Evolutionary conservation across 768 basidiomycete genomes (phyloP).

Genomic region (Obba rivulosa): DNA sequence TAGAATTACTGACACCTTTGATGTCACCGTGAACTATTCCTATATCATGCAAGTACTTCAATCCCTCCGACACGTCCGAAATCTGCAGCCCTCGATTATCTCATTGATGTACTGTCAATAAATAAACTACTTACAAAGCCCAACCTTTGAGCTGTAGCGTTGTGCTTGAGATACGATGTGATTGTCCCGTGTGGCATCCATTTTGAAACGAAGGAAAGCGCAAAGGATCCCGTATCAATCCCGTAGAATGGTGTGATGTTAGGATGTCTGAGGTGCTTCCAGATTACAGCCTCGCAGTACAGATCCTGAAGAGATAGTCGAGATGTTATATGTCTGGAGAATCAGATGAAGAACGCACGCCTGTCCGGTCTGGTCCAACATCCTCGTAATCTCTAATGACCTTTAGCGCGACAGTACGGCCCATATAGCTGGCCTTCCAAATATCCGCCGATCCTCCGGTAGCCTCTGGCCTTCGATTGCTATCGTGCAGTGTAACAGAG

Average conservation of each 20-base stretch:
- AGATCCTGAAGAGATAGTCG: too few species aligned
- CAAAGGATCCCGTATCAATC: conserved; percentile 1
- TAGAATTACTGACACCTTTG: conserved; percentile 14
- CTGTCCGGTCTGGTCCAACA: too few species aligned
- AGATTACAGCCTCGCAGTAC: conserved; percentile 10
- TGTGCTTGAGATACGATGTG: conserved; percentile 4
- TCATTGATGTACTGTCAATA: background rate
- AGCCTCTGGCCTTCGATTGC: background rate
- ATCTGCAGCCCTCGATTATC: conserved; percentile 7
- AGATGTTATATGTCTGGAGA: too few species aligned
- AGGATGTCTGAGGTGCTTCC: conserved; percentile 14
- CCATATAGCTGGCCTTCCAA: background rate
- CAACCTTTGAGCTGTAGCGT: conserved; percentile 7
- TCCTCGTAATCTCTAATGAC: background rate
- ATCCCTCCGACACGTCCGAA: conserved; percentile 12
- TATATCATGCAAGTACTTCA: conserved; percentile 18
- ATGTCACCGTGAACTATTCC: conserved; percentile 21
- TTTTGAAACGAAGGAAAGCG: conserved; percentile 11
- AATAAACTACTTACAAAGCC: conserved; percentile 6
- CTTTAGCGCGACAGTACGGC: conserved; percentile 1
- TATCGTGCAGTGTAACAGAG: too few species aligned
- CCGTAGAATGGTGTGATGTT: conserved; percentile 13
- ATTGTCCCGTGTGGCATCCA: conserved; percentile 11
- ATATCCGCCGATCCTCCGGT: conserved; percentile 7
- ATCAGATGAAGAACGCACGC: too few species aligned